Evolutionary conservation across 129 eudicot species (phyloP), one percentile per base, ranked within the genome.

Genomic region (Deinandra increscens): DNA sequence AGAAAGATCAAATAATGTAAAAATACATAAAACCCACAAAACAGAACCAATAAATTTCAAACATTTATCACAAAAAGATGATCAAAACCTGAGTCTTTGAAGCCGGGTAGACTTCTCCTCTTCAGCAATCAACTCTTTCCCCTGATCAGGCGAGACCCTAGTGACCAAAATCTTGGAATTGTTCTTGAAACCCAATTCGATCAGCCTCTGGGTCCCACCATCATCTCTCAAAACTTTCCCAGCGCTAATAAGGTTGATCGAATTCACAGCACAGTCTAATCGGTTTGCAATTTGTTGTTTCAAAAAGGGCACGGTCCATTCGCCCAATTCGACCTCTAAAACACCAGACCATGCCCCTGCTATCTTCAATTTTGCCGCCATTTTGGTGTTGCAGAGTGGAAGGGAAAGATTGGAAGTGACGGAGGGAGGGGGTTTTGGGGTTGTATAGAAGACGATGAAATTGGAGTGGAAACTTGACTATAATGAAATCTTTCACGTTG

Each of bases 331-430:
- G 13, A 81, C 82, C 66, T 86, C 96, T 66, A 92, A 38, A 12
- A 86, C 83, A 5, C 98, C 98, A 26, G 85, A 75, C 98, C 96
- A 88, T 29, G 95, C 81, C 42, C 98, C 98, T 18, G 89, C 96
- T 36, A 88, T 84, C 86, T 78, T 86, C 85, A 88, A 36, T 78
- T 89, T 92, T 56, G 64, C 87, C 50, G 79, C 31, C 75, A 77
- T 69, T 62, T 23, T 37, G 46, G 38, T 64, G 50, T 20, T 64
- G 17, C 13, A 38, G 65, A 61, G 68, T 66, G 50, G 34, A 7
- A 13, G 50, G 34, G 11, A 13, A 46, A 31, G 63, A 58, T 19
- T 49, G 64, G 42, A 69, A 18, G 3, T 31, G 20, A 69, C 66
- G 50, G 29, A 41, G 63, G 9, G 22, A 37, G 19, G 77, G 49